Conservation (phyloP, 345 rosid species). For the Pistacia vera region DNA sequence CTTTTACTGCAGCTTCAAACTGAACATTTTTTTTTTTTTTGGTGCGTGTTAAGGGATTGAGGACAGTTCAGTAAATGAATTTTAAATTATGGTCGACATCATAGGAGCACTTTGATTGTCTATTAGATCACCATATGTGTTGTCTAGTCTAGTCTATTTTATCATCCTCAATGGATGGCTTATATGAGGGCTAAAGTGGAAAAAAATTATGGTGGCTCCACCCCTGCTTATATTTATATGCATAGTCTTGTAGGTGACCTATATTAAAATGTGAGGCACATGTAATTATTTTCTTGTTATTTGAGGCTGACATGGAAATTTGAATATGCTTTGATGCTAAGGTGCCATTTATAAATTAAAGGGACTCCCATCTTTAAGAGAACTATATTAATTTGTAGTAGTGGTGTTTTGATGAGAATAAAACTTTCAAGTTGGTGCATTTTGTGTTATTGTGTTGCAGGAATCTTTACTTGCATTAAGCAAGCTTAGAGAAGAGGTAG, state of each 20-base stretch:
- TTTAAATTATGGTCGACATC: background rate
- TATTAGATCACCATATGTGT: background rate
- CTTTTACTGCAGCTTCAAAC: background rate
- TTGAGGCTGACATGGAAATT: background rate
- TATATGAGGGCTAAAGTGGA: too few species aligned
- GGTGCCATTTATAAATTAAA: background rate
- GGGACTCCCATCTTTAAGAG: background rate
- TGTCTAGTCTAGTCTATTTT: background rate
- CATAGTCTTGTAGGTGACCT: too few species aligned
- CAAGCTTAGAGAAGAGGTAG: conserved; percentile 89
- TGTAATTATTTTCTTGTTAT: background rate
- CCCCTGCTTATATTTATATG: too few species aligned
- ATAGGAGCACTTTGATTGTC: background rate
- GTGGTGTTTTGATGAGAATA: background rate
- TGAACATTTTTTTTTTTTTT: background rate
- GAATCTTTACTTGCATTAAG: conserved; percentile 79
- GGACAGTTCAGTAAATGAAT: background rate
- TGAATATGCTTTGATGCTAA: background rate
- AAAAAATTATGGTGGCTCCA: too few species aligned
- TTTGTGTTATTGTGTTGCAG: conserved; percentile 35
- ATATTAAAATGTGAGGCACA: background rate
- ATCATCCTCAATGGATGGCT: background rate
- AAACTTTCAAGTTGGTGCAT: background rate
- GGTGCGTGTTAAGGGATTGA: background rate
- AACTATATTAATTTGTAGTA: background rate